Evolutionary conservation across 1,139 yeast species (phyloP), one percentile per base, ranked within the genome.

Genomic region (Tardiomyces depauwii): DNA sequence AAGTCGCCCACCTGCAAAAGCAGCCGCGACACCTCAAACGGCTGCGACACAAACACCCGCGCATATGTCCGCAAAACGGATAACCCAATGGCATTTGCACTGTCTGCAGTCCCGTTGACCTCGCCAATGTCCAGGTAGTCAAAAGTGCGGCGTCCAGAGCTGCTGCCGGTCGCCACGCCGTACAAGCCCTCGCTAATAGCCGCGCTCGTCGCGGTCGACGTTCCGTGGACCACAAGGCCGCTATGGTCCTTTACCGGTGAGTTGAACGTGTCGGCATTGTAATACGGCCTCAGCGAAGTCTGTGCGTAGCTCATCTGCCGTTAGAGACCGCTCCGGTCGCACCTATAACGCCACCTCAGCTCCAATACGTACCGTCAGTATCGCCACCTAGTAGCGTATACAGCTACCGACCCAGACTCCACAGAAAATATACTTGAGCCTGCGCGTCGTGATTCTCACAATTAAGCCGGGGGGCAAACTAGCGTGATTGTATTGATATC

Each of bases 1-100:
- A 79, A 77, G 43, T 71, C 77, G 2, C 95, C 95, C 30, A 86
- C 83, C 62, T 91, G 98, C 48, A 88, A 64, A 39, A 88, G 71
- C 51, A 87, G 70, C 47, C 94, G 72, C 4, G 86, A 79, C 32
- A 86, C 83, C 57, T 91, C 96, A 63, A 89, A 81, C 1, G 98
- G 98, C 63, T 91, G 97, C 19, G 87, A 77, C 21, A 83, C 61
- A 39, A 86, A 62, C 44, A 81, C 77, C 52, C 77, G 80, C 49
- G 77, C 65, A 65, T 88, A 88, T 52, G 80, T 81, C 53, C 78
- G 77, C 44, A 80, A 59, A 55, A 86, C 80, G 41, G 84, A 78
- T 62, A 45, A 73, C 55, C 61, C 85, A 64, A 54, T 77, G 76
- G 51, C 70, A 68, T 14, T 77, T 53, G 44, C 81, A 62, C 52